A percentile compares a stretch with the other conserved stretches of the same genome.
Conservation (phyloP, 106 monocot species). For the Apostasia ramifera region DNA sequence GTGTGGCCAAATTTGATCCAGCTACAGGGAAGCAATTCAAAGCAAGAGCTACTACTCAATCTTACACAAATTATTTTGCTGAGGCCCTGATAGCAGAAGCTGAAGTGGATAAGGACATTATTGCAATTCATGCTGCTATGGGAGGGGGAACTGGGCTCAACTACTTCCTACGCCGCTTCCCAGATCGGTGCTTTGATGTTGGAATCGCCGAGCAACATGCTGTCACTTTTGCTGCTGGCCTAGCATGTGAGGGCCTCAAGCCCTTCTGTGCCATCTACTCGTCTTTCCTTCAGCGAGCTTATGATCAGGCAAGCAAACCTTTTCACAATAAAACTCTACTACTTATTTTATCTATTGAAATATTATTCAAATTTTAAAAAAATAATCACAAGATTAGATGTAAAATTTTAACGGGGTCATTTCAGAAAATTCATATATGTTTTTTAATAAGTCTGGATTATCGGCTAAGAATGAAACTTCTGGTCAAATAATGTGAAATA, state of each 20-base stretch:
- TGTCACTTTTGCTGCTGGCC: conserved; percentile 94
- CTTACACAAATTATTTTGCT: conserved; percentile 88
- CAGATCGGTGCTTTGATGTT: conserved; percentile 81
- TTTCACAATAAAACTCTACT: not conserved
- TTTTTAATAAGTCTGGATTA: too few species aligned
- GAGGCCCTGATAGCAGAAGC: conserved; percentile 93
- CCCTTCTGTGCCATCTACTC: conserved; percentile 95
- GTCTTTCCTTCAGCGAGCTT: conserved; percentile 86
- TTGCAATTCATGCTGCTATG: conserved; percentile 96
- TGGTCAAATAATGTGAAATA: too few species aligned
- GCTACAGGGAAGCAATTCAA: conserved; percentile 94
- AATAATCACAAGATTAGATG: too few species aligned
- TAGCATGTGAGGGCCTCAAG: conserved; percentile 89
- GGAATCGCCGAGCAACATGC: conserved; percentile 97
- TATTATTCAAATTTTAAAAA: not conserved
- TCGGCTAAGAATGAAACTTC: too few species aligned
- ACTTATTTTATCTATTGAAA: not conserved
- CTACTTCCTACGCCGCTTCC: conserved; percentile 91
- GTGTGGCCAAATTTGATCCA: conserved; percentile 85
- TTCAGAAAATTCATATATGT: too few species aligned
- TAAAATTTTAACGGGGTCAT: too few species aligned
- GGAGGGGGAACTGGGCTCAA: conserved; percentile 93
- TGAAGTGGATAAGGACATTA: conserved; percentile 66
- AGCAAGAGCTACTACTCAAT: conserved; percentile 44
- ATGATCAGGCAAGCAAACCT: conserved; percentile 62